Conservation (phyloP, 768 basidiomycete genomes). For the Scleroderma citrinum region DNA sequence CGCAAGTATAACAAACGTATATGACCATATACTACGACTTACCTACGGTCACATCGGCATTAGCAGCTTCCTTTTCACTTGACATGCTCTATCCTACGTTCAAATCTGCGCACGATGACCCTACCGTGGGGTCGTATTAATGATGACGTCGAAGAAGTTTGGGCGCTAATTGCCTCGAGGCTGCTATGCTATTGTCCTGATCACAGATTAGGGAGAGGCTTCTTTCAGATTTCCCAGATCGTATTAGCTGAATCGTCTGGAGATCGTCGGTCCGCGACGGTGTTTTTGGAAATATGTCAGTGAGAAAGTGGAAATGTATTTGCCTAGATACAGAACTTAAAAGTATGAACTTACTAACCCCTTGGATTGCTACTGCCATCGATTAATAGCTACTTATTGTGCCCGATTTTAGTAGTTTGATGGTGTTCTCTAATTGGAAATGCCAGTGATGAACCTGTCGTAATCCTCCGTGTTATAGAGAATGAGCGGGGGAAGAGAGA, state of each 20-base stretch:
- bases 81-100: no score
- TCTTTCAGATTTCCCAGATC: background rate
- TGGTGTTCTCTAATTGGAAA: background rate
- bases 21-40: no score
- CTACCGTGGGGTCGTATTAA: no score
- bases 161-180: background rate
- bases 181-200: background rate
- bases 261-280: background rate
- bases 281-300: background rate
- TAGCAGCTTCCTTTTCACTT: background rate
- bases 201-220: background rate
- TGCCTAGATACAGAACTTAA: background rate
- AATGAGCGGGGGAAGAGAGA: background rate
- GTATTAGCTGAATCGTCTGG: background rate
- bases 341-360: background rate
- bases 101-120: no score
- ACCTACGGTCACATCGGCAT: no score
- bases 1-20: no score
- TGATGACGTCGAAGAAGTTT: background rate
- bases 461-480: background rate
- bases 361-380: background rate
- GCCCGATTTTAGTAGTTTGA: background rate
- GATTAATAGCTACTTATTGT: background rate
- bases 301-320: background rate
- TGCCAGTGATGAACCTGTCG: background rate